Percentiles rank a stretch among this genome's conserved stretches.
phyloP scores from a whole-genome alignment of 2,329 filamentous ascomycete genomes.

The Colletotrichum tamarilloi region DNA sequence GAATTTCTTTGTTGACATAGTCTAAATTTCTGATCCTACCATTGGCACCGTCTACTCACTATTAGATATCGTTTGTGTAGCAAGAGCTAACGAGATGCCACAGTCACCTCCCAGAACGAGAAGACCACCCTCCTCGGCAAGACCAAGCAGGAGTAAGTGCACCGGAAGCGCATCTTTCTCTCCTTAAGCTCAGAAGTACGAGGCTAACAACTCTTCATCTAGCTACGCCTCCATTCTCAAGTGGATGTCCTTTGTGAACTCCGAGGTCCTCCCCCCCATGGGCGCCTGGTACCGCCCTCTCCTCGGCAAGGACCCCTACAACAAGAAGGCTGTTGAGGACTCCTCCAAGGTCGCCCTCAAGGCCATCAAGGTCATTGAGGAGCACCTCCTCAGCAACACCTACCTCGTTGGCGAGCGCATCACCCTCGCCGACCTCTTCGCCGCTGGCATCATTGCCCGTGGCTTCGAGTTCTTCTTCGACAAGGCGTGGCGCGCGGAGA shows the following conservation, averaged over 20 bases:
- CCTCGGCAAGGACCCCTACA: constrained; percentile 85
- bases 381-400: constrained; percentile 91
- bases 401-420: constrained; percentile 98
- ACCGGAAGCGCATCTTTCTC: not conserved
- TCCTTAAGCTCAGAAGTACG: constrained; percentile 6
- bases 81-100: constrained; percentile 45
- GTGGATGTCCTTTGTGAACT: constrained; percentile 98
- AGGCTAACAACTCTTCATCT: constrained; percentile 39
- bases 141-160: constrained; percentile 97
- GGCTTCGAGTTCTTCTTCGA: constrained; percentile 96
- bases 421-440: constrained; percentile 95
- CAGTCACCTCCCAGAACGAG: constrained; percentile 99
- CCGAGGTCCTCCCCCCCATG: constrained; percentile 80
- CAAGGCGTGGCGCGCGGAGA: constrained; percentile 84
- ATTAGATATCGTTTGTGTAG: constrained; percentile 8
- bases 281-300: constrained; percentile 89
- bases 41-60: constrained; percentile 41
- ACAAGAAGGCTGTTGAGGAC: constrained; percentile 97
- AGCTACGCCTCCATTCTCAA: constrained; percentile 95
- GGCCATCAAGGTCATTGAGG: constrained; percentile 80
- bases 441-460: constrained; percentile 80
- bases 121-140: constrained; percentile 99
- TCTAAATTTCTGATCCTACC: constrained; percentile 82
- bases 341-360: constrained; percentile 75
- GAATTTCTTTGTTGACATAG: constrained; percentile 82